phyloP scores from a whole-genome alignment of 768 basidiomycete genomes.

The Suillus paluster region DNA sequence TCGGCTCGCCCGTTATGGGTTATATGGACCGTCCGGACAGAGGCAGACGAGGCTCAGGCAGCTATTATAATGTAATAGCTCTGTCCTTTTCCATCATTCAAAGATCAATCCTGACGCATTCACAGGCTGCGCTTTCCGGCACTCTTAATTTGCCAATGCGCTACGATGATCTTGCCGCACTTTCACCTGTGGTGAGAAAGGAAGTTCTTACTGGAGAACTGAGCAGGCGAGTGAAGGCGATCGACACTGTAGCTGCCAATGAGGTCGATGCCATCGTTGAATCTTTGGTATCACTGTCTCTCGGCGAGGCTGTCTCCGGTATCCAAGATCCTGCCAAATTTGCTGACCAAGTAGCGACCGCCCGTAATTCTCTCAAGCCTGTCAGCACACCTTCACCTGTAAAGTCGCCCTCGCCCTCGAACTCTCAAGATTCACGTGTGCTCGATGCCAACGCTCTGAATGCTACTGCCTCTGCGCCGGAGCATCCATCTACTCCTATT shows the following conservation, averaged over 20 bases:
- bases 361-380: conserved; percentile 39
- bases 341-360: conserved; percentile 59
- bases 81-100: conserved; percentile 4
- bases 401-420: conserved; percentile 57
- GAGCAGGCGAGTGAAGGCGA: conserved; percentile 68
- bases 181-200: conserved; percentile 87
- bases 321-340: conserved; percentile 74
- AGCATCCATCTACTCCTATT: conserved; percentile 86
- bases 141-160: conserved; percentile 82
- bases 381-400: conserved; percentile 46
- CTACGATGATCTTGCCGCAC: conserved; percentile 81
- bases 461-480: conserved; percentile 87
- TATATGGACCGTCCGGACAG: conserved; percentile 64
- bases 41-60: conserved; percentile 79
- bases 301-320: conserved; percentile 77
- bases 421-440: conserved; percentile 74
- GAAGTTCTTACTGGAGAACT: conserved; percentile 86
- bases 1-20: conserved; percentile 60
- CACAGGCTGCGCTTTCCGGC: conserved; percentile 79
- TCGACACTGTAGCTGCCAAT: conserved; percentile 53
- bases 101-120: conserved; percentile 10
- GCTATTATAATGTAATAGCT: conserved; percentile 76
- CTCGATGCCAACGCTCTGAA: conserved; percentile 64
- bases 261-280: conserved; percentile 74
- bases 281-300: conserved; percentile 67